A percentile compares a stretch with the other conserved stretches of the same genome.
Conservation (phyloP, 352 stramenopile species). For the Globisporangium yorkense region DNA sequence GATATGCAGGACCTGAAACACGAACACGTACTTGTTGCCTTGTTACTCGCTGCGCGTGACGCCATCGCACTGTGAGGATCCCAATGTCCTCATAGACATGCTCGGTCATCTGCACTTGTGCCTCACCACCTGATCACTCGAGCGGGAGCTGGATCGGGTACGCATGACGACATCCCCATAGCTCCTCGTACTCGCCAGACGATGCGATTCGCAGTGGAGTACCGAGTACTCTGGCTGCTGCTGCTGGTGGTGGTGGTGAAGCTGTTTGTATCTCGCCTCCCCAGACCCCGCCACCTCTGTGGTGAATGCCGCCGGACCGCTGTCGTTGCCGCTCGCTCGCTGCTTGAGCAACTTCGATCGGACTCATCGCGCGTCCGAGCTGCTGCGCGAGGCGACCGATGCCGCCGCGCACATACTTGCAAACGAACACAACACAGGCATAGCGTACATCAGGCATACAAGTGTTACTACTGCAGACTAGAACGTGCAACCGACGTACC, state of each 20-base stretch:
- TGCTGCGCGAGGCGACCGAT: not conserved
- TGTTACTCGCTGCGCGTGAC: no score
- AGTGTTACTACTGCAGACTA: no score
- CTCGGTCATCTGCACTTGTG: no score
- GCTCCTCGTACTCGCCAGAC: not conserved
- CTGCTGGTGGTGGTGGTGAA: not conserved
- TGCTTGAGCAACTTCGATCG: not conserved
- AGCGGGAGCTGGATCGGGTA: slow-evolving; percentile 2
- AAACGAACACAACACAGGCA: not conserved
- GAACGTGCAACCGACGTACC: no score
- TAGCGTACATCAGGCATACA: not conserved
- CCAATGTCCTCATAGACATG: no score
- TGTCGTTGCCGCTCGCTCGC: not conserved
- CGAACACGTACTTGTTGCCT: no score
- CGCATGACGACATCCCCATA: not conserved
- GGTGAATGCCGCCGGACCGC: not conserved
- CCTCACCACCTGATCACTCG: not conserved
- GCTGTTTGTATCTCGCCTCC: not conserved
- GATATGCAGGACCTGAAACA: no score
- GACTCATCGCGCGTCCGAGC: not conserved
- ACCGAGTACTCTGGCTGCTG: not conserved
- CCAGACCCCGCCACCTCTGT: not conserved
- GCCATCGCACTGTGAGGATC: no score
- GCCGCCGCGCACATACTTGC: not conserved
- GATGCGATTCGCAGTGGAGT: not conserved